Conservation (phyloP, 2,329 filamentous ascomycete species). For the Pyricularia grisea region DNA sequence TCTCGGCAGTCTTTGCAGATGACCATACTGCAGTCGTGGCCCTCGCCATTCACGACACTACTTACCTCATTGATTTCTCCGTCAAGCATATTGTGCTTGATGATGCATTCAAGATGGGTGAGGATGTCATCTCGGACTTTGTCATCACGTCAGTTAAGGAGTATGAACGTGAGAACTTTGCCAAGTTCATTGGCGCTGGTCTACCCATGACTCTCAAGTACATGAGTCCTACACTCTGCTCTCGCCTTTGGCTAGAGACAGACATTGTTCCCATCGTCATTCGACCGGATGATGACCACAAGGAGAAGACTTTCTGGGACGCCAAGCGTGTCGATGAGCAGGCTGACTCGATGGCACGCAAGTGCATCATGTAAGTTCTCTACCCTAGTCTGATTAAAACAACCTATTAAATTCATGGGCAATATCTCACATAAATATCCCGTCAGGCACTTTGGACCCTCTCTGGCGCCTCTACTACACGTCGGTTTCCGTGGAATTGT, state of each 20-base stretch:
- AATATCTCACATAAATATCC: background rate
- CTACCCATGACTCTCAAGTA: conserved; percentile 50
- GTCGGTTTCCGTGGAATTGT: conserved; percentile 61
- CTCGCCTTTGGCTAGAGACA: conserved; percentile 65
- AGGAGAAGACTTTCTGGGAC: conserved; percentile 36
- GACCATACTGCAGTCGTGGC: conserved; percentile 48
- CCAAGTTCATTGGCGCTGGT: conserved; percentile 70
- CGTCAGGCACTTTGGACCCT: conserved; percentile 60
- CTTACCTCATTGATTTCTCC: conserved; percentile 66
- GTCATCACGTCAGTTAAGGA: conserved; percentile 44
- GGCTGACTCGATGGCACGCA: conserved; percentile 71
- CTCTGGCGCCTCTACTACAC: conserved; percentile 57
- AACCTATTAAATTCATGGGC: background rate
- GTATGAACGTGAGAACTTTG: conserved; percentile 56
- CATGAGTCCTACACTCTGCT: conserved; percentile 55
- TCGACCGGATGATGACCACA: conserved; percentile 33
- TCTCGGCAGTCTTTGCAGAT: conserved; percentile 44
- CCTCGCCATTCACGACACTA: conserved; percentile 63
- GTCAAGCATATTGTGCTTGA: conserved; percentile 46
- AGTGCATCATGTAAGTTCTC: conserved; percentile 57
- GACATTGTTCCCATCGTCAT: conserved; percentile 68
- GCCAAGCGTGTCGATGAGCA: conserved; percentile 64
- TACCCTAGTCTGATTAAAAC: background rate
- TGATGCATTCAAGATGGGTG: conserved; percentile 25
- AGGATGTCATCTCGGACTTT: conserved; percentile 46